Evolutionary conservation across 352 stramenopile species (phyloP), one percentile per base, ranked within the genome.

Genomic region (Globisporangium mamillatum): DNA sequence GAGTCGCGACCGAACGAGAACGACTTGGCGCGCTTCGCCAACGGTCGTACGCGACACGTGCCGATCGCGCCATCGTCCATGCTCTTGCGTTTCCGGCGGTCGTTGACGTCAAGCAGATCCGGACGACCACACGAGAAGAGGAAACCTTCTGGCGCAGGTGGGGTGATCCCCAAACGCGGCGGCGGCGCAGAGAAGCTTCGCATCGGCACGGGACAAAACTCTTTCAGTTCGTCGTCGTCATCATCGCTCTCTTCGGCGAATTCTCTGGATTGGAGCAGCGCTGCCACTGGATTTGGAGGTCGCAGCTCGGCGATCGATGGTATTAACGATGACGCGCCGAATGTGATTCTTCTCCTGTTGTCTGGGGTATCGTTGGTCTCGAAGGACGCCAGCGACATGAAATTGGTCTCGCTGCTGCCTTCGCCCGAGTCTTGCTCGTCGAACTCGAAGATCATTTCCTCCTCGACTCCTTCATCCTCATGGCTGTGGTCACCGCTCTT

Each of bases 361-460:
- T 38, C 52, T 16, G 4, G 7, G 53, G 6, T 56, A n/a, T 32
- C 16, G 14, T 44, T 41, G 29, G 55, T 69, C 32, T 69, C 64
- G 56, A 64, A 64, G 3, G 64, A 56, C 41, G 55, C 64, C 8
- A 69, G 55, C 41, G 64, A 69, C 63, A n/a, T 63, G 63, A 69
- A 69, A 3, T 53, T 53, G 41, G 24, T 27, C 22, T 63, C 38
- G 58, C 20, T n/a, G 53, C 9, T 24, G 29, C 16, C 29, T 32
- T 27, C 54, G 4, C 27, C 29, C 24, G 78, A 58, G 14, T 81
- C 75, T 57, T 74, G 68, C 41, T 91, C 84, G 60, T 92, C 84
- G 53, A 92, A 91, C 48, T 80, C 57, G 68, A 92, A 92, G 81
- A 91, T 88, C 71, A 92, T 77, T 48, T 92, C 82, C 29, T 91